These are phyloP conservation scores for Phyllachora maydis DNA, from an alignment of 2,329 filamentous ascomycete genomes.

Conservation along the genomic window DNA sequence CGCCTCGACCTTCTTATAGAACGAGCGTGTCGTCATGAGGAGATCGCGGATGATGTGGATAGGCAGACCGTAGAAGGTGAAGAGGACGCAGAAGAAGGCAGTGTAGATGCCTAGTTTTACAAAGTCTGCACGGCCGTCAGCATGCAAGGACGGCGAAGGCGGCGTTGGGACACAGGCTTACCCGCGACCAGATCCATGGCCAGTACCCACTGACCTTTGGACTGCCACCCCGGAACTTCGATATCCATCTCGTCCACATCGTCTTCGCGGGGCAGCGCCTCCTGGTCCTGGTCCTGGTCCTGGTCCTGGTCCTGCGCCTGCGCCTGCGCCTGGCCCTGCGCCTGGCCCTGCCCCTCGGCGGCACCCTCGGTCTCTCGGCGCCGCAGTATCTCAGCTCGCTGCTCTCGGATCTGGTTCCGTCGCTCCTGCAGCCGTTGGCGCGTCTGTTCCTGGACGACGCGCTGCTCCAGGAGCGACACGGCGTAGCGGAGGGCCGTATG, in stretches of 20 bases:
- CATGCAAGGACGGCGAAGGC: slow-evolving; percentile 1
- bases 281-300: slow-evolving; percentile 24
- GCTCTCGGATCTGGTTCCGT: slow-evolving; percentile 43
- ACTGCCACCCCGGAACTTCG: slow-evolving; percentile 89
- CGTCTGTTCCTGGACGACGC: slow-evolving; percentile 57
- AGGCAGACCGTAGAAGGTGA: slow-evolving; percentile 84
- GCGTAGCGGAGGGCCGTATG: slow-evolving; percentile 64
- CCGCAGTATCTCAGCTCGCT: slow-evolving; percentile 28
- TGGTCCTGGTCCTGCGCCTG: too few relatives aligned
- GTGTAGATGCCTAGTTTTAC: slow-evolving; percentile 79
- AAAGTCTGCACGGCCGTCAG: slow-evolving; percentile 38
- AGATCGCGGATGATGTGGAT: slow-evolving; percentile 95
- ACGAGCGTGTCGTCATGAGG: slow-evolving; percentile 82
- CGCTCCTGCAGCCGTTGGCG: slow-evolving; percentile 45
- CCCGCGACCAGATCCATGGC: slow-evolving; percentile 69
- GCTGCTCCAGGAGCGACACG: slow-evolving; percentile 58
- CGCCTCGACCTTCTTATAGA: slow-evolving; percentile 73
- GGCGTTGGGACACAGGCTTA: slow-evolving; percentile 17
- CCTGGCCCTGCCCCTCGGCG: too few relatives aligned
- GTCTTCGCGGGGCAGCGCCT: slow-evolving; percentile 34
- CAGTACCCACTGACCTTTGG: slow-evolving; percentile 83
- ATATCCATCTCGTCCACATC: slow-evolving; percentile 81
- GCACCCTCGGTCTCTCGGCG: slow-evolving; percentile 23
- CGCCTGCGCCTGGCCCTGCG: too few relatives aligned
- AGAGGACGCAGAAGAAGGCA: slow-evolving; percentile 80